Base-by-base conservation (phyloP, 225 moss, liverwort and hornwort species). In the Takakia lepidozioides region DNA sequence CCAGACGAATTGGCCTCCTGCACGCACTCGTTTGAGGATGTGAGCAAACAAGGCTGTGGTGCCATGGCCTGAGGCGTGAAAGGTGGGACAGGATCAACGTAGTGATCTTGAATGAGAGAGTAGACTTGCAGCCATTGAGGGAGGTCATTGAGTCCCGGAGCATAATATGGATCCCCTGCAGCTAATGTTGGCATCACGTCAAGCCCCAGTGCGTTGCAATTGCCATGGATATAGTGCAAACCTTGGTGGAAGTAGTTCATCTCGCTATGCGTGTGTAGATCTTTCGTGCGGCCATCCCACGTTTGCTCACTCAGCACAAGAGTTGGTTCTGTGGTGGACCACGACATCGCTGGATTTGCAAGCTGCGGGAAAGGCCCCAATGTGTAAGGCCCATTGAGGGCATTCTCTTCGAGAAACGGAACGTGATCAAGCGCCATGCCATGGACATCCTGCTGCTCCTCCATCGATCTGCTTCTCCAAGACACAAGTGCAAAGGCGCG, bases 1-100 rank as follows among this genome's bases (percentile, higher is more conserved):
- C 83, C 81, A 5, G 83, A 83, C 23, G 85, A 88, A 51, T 78
- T 88, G 7, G 80, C 78, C 19, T 85, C 85, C 61, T 88, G 88
- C 68, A 71, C 29, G 70, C 85, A 73, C 19, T 88, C 92, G 48
- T 76, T 74, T 27, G 76, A 64, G 1, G 84, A 69, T 15, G 78
- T 51, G 2, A 55, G 69, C 49, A 76, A 46, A 46, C 57, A 67
- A n/a, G 32, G 32, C 1, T 32, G 32, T 32, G 32, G 8, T 32
- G 36, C 43, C n/a, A 49, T 29, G 2, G 67, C 55, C 20, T 81
- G 80, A 38, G 71, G 55, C 36, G 72, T 39, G 49, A 68, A 68
- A 14, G 75, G 57, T 1, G 78, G 57, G 49, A 77, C 64, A 5
- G 81, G 43, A 40, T 56, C 80, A 54, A 51, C 68, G 41, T 52